A percentile compares a stretch with the other conserved stretches of the same genome.
phyloP scores from a whole-genome alignment of 345 rosid species.

The Aegle marmelos region DNA sequence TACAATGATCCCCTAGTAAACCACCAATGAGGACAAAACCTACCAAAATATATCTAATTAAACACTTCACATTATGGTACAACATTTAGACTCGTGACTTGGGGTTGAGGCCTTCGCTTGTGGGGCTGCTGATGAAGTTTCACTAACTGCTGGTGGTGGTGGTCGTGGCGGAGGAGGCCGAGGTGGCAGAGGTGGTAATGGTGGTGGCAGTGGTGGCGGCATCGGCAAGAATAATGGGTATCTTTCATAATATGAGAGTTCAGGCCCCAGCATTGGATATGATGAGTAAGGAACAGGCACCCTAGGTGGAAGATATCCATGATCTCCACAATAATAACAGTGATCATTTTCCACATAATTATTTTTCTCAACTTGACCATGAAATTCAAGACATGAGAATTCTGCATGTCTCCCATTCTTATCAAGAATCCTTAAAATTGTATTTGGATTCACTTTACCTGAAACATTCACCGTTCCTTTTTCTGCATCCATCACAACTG shows the following conservation, averaged over 20 bases:
- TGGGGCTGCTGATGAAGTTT: neutral
- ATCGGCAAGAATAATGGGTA: neutral
- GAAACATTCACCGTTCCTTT: conserved; percentile 16
- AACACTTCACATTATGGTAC: conserved; percentile 7
- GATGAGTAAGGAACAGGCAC: neutral
- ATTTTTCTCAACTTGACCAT: conserved; percentile 6
- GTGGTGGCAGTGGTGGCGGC: neutral
- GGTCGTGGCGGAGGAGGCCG: neutral
- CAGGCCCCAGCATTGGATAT: conserved; percentile 6
- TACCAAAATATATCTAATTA: neutral
- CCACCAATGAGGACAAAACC: neutral
- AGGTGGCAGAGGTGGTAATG: neutral
- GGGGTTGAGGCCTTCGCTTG: neutral
- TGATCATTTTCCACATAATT: neutral
- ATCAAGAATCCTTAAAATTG: conserved; percentile 14
- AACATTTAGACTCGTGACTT: neutral
- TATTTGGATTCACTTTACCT: conserved; percentile 17
- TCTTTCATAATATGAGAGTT: neutral
- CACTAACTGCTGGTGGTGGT: neutral
- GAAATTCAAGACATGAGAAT: conserved; percentile 9
- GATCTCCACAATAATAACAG: neutral
- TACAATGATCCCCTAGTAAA: neutral
- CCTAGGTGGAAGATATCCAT: conserved; percentile 10
- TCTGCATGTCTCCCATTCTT: conserved; percentile 24
- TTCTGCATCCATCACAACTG: conserved; percentile 20